A percentile compares a stretch with the other conserved stretches of the same genome.
phyloP scores from a whole-genome alignment of 805 yeast species.

The Yarrowia sp. region DNA sequence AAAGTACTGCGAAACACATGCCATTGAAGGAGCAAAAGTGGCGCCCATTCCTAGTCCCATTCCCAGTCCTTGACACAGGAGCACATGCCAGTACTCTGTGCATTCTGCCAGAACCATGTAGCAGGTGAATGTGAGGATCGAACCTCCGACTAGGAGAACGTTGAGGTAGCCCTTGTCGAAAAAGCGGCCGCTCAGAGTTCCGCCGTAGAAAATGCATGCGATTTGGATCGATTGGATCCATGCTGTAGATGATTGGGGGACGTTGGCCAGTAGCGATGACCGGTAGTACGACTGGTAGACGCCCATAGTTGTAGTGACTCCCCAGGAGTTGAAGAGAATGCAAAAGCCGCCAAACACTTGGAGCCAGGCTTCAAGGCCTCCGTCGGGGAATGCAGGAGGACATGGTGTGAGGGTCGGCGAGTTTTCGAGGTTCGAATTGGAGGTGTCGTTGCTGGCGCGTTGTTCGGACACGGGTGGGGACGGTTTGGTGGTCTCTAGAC shows the following conservation, averaged over 20 bases:
- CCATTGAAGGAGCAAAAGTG: constrained; percentile 42
- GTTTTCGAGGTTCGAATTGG: not conserved
- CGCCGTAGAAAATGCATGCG: constrained; percentile 44
- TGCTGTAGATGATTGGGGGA: constrained; percentile 56
- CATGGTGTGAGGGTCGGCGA: constrained; percentile 7
- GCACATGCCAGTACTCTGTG: constrained; percentile 57
- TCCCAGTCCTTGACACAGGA: constrained; percentile 60
- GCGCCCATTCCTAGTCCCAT: constrained; percentile 53
- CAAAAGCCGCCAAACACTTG: constrained; percentile 58
- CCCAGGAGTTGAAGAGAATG: constrained; percentile 59
- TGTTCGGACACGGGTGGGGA: not conserved
- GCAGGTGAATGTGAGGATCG: constrained; percentile 45
- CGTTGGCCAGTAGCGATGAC: constrained; percentile 52
- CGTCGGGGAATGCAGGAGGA: constrained; percentile 50
- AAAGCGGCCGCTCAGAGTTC: constrained; percentile 48
- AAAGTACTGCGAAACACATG: constrained; percentile 44
- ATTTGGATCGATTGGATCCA: constrained; percentile 51
- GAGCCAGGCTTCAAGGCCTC: constrained; percentile 57
- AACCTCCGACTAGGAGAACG: constrained; percentile 44
- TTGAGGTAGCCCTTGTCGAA: constrained; percentile 47
- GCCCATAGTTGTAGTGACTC: constrained; percentile 64
- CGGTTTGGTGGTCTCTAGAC: not conserved
- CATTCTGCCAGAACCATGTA: constrained; percentile 52
- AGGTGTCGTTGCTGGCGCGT: not conserved
- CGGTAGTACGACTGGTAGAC: constrained; percentile 60